Percentiles rank a stretch among this genome's conserved stretches.
Conservation (phyloP, 805 yeast genomes). For the Candida krabiensis region DNA sequence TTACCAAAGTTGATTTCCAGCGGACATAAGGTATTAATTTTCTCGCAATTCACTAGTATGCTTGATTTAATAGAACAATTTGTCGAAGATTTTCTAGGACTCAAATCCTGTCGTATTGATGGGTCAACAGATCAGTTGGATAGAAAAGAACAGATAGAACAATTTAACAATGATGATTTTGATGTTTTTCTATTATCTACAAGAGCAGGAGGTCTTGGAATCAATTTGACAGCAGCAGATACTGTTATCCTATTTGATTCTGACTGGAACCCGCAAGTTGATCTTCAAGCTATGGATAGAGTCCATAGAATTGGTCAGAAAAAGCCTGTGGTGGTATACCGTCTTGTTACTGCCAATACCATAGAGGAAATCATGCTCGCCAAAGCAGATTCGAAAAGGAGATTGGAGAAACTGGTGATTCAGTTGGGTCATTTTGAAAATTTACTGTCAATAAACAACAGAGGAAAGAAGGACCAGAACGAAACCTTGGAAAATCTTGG, state of each 20-base stretch:
- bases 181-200: conserved; percentile 78
- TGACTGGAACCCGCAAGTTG: conserved; percentile 98
- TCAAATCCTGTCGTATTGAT: conserved; percentile 63
- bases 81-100: conserved; percentile 46
- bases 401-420: conserved; percentile 73
- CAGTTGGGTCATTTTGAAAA: conserved; percentile 60
- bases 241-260: conserved; percentile 87
- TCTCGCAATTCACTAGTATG: conserved; percentile 83
- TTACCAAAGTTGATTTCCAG: conserved; percentile 45
- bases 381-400: conserved; percentile 77
- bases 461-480: conserved; percentile 13
- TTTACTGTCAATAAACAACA: conserved; percentile 20
- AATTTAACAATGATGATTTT: conserved; percentile 40
- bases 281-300: conserved; percentile 93
- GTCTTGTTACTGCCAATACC: conserved; percentile 75
- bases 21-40: conserved; percentile 71
- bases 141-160: conserved; percentile 61
- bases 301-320: conserved; percentile 92
- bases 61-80: conserved; percentile 82
- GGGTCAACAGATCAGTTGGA: conserved; percentile 69
- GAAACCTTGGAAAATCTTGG: conserved; percentile 36
- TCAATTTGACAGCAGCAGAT: conserved; percentile 83
- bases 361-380: conserved; percentile 81
- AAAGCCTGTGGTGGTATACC: conserved; percentile 76
- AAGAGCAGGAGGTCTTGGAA: conserved; percentile 93